Evolutionary conservation across 2,329 filamentous ascomycete species (phyloP), one percentile per base, ranked within the genome.

Genomic region (Metarhizium robertsii): DNA sequence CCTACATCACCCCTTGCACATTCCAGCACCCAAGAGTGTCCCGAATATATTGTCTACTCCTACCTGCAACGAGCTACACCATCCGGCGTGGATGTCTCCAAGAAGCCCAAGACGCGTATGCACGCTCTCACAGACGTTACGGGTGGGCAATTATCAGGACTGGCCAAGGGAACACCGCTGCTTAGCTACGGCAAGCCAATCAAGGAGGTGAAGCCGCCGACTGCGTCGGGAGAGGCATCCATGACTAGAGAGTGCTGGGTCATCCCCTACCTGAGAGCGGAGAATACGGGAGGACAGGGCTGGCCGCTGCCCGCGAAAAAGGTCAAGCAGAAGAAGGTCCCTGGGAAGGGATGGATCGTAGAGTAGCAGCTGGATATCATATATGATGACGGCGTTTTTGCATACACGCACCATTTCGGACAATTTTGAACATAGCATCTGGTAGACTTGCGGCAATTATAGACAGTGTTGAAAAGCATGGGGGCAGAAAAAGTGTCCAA

Each of bases 231-330:
- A 1, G 67, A 71, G 14, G 69, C 68, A 1, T 67, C 66, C 29
- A 74, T 67, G 57, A 72, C 72, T 59, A 80, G 92, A 51, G 87
- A 94, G 70, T 91, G 88, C 63, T 95, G 88, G 82, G 88, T 95
- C 2, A 82, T 92, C 61, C 86, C 92, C 50, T 87, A 85, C 61
- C 67, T 97, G 60, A 75, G 85, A 53, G 85, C 88, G 0, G 88
- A 90, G 64, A 82, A 78, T 0, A 77, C 71, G 0, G 84, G 82
- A 0, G 83, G 82, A 0, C 76, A 85, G 62, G 90, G 90, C 0
- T 96, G 92, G 92, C 87, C 89, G 13, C 70, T 99, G 67, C 88
- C 89, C 3, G 85, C 88, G n/a, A 85, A 84, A 71, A 95, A 88
- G 73, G 87, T 97, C 46, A 78, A 83, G 63, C 92, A 97, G 74